These are phyloP conservation scores for Lignosus rhinocerotis DNA, from an alignment of 1,284 basidiomycete species.

Conservation along the genomic window DNA sequence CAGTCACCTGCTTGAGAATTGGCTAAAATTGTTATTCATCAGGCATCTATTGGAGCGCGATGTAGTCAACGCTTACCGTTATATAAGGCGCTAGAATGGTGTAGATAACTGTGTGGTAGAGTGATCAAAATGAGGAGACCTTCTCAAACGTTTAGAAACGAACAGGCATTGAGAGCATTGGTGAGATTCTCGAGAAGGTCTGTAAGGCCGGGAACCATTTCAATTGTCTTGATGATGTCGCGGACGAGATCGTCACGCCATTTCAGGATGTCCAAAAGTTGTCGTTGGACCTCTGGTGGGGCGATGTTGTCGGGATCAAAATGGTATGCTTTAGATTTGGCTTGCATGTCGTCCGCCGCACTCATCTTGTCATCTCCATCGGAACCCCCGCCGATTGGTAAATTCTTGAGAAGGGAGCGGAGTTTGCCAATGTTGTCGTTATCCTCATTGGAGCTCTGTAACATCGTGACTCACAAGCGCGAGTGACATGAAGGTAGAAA, in stretches of 20 bases:
- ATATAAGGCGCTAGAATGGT: slow-evolving; percentile 72
- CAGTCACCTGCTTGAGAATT: slow-evolving; percentile 56
- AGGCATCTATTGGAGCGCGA: neutral
- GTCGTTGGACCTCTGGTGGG: slow-evolving; percentile 71
- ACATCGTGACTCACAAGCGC: neutral
- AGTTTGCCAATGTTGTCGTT: slow-evolving; percentile 44
- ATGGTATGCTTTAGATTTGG: slow-evolving; percentile 51
- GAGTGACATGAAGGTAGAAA: neutral
- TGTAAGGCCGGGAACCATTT: slow-evolving; percentile 68
- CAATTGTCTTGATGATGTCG: slow-evolving; percentile 53
- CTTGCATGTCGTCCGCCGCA: slow-evolving; percentile 53
- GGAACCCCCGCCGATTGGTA: slow-evolving; percentile 50
- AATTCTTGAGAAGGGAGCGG: slow-evolving; percentile 51
- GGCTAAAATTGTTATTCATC: slow-evolving; percentile 42
- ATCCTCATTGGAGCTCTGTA: slow-evolving; percentile 35
- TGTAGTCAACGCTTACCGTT: slow-evolving; percentile 36
- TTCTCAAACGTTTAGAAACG: slow-evolving; percentile 25
- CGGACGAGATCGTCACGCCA: slow-evolving; percentile 69
- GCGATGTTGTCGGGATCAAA: slow-evolving; percentile 61
- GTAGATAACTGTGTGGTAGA: slow-evolving; percentile 53
- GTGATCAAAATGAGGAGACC: slow-evolving; percentile 11
- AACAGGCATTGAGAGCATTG: slow-evolving; percentile 65
- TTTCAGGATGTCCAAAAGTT: slow-evolving; percentile 67
- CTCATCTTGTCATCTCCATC: slow-evolving; percentile 47
- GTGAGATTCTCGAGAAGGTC: slow-evolving; percentile 69